Conservation (phyloP, 106 monocot species). For the Alisma plantagoaquatica region DNA sequence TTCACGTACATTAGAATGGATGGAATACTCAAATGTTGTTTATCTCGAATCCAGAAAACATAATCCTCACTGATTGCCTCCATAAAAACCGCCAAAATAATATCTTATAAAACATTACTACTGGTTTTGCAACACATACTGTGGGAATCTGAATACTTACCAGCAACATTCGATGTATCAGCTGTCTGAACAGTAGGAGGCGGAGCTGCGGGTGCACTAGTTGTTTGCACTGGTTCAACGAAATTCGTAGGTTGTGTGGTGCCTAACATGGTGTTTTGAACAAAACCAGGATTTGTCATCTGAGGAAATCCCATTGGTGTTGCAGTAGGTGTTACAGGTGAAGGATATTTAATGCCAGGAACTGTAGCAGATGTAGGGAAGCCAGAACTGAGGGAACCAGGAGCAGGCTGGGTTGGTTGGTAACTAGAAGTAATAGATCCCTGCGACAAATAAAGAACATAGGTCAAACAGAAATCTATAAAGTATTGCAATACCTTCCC, state of each 20-base stretch:
- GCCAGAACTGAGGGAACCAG: constrained; percentile 19
- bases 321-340: constrained; percentile 15
- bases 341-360: constrained; percentile 37
- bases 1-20: too few species aligned
- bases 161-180: constrained; percentile 89
- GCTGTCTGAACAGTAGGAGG: constrained; percentile 84
- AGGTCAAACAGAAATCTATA: neutral
- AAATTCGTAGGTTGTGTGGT: constrained; percentile 25
- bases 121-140: too few species aligned
- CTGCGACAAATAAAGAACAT: constrained; percentile 22
- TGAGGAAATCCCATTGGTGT: constrained; percentile 9
- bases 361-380: constrained; percentile 23
- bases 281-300: constrained; percentile 13
- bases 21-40: too few species aligned
- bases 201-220: constrained; percentile 39
- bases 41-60: too few species aligned
- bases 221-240: constrained; percentile 22
- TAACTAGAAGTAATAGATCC: constrained; percentile 27
- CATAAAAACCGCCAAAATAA: neutral
- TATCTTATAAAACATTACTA: neutral
- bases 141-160: too few species aligned
- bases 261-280: constrained; percentile 2
- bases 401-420: constrained; percentile 28
- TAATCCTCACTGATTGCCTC: neutral
- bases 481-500: neutral